A percentile compares a stretch with the other conserved stretches of the same genome.
phyloP scores from a whole-genome alignment of 108 stramenopile genomes.

The Pseudonitzschia multistriata region DNA sequence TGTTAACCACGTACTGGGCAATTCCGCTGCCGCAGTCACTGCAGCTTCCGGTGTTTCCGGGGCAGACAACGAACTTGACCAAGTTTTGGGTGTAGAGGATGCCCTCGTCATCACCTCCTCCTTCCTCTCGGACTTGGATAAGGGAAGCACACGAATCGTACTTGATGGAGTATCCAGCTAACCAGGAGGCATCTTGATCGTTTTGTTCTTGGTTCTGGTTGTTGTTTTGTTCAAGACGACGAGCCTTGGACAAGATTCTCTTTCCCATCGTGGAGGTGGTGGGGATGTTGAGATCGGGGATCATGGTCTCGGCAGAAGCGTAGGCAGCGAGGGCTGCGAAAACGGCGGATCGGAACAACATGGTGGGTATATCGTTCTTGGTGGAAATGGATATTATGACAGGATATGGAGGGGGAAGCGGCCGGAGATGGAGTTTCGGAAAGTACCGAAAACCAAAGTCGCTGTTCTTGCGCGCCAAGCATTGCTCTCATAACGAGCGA shows the following conservation, averaged over 20 bases:
- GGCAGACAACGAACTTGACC: constrained; percentile 76
- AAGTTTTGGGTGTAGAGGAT: constrained; percentile 63
- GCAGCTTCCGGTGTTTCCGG: constrained; percentile 37
- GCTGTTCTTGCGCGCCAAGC: not conserved
- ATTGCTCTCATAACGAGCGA: not conserved
- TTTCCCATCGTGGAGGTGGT: constrained; percentile 54
- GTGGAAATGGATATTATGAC: not conserved
- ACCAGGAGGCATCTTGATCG: constrained; percentile 49
- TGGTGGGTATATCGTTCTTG: not conserved
- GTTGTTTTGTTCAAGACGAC: constrained; percentile 53
- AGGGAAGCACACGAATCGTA: constrained; percentile 55
- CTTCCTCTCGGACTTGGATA: constrained; percentile 32
- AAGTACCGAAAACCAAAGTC: not conserved
- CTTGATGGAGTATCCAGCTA: constrained; percentile 67
- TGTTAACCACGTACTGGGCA: constrained; percentile 65
- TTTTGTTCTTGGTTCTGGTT: constrained; percentile 9
- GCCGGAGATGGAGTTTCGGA: not conserved
- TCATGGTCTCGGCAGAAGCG: constrained; percentile 20
- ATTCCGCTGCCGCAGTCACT: constrained; percentile 41
- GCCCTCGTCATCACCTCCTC: constrained; percentile 38
- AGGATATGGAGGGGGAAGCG: not conserved
- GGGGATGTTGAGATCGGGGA: constrained; percentile 30
- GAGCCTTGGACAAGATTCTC: constrained; percentile 53
- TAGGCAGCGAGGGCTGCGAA: constrained; percentile 30
- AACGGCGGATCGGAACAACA: constrained; percentile 22